Conservation (phyloP, 2,329 filamentous ascomycete genomes). For the Cercospora sesami region DNA sequence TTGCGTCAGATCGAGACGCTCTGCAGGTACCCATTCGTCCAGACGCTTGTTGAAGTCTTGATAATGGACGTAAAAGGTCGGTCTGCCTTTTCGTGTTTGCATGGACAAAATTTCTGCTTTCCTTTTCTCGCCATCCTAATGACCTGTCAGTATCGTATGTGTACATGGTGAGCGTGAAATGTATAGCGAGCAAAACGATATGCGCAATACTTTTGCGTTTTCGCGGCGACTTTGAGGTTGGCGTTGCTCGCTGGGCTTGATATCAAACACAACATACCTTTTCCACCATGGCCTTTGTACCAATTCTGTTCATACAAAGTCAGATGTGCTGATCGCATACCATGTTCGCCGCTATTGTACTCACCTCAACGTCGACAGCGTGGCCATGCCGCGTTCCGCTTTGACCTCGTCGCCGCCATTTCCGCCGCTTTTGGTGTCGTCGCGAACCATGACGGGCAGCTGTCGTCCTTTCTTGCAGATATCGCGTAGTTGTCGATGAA, state of each 20-base stretch:
- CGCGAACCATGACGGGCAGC: conserved; percentile 54
- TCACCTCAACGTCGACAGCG: conserved; percentile 77
- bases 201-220: neutral
- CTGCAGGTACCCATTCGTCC: conserved; percentile 83
- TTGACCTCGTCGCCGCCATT: conserved; percentile 42
- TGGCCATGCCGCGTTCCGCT: conserved; percentile 77
- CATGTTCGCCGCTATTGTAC: conserved; percentile 38
- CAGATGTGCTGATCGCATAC: neutral
- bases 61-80: conserved; percentile 94
- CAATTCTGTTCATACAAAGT: conserved; percentile 53
- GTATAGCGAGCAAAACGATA: neutral
- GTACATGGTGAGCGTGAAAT: neutral
- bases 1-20: conserved; percentile 79
- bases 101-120: conserved; percentile 97
- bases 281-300: conserved; percentile 66
- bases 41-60: conserved; percentile 95
- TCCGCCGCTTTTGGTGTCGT: conserved; percentile 42
- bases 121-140: conserved; percentile 73
- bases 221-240: neutral
- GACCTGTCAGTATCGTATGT: neutral
- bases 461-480: neutral
- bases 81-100: conserved; percentile 80
- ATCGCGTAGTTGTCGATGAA: conserved; percentile 10
- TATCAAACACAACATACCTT: conserved; percentile 56
- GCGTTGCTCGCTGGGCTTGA: conserved; percentile 29